These are phyloP conservation scores for Aspergillus jensenii DNA, from an alignment of 2,329 filamentous ascomycete species.

Conservation along the genomic window DNA sequence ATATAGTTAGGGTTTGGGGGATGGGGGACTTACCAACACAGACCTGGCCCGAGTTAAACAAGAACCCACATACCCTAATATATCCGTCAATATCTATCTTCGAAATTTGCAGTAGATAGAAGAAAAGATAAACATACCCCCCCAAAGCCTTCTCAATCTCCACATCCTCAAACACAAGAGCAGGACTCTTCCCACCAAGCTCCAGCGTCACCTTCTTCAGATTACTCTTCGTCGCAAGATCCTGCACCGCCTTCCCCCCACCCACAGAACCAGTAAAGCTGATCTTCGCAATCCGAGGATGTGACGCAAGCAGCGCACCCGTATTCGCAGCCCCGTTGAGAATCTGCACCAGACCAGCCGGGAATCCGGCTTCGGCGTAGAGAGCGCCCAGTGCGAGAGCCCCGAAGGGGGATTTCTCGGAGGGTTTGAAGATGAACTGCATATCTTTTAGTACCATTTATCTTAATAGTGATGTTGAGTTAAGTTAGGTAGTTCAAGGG, in stretches of 20 bases:
- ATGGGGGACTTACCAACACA: constrained; percentile 13
- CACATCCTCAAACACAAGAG: constrained; percentile 29
- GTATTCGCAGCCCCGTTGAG: constrained; percentile 29
- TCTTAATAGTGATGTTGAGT: no score
- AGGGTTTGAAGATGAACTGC: constrained; percentile 45
- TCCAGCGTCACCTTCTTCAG: constrained; percentile 30
- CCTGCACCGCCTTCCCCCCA: constrained; percentile 43
- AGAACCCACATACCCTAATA: constrained; percentile 11
- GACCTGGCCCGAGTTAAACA: constrained; percentile 22
- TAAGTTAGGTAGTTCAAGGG: not conserved
- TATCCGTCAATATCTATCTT: no score
- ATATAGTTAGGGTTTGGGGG: not conserved
- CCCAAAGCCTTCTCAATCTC: constrained; percentile 28
- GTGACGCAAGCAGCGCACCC: constrained; percentile 42
- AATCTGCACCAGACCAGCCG: constrained; percentile 46
- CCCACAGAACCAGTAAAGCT: constrained; percentile 32
- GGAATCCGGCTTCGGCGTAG: constrained; percentile 45
- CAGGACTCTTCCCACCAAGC: constrained; percentile 30
- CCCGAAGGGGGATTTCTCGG: constrained; percentile 45
- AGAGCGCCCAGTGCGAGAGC: constrained; percentile 38
- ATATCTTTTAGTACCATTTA: not conserved
- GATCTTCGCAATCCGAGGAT: constrained; percentile 31
- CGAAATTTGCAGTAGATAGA: no score
- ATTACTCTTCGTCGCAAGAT: constrained; percentile 29
- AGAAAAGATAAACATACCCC: not conserved